These are phyloP conservation scores for Yamadazyma atlantica DNA, from an alignment of 1,139 yeast species.

Conservation along the genomic window DNA sequence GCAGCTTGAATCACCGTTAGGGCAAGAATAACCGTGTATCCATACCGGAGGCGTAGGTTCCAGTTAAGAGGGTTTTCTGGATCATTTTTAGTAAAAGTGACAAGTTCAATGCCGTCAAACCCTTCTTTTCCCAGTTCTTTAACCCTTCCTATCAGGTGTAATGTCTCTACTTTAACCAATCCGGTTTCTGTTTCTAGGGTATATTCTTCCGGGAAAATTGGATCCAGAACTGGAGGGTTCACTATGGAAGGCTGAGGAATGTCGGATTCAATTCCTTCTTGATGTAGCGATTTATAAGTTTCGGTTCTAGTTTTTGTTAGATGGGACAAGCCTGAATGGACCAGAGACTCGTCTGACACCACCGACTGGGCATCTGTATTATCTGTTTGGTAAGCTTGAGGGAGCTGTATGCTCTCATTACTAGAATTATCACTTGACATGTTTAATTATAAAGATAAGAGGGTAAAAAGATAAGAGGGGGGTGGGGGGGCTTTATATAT, in stretches of 20 bases:
- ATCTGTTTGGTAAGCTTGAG: too few relatives aligned
- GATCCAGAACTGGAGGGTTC: constrained; percentile 60
- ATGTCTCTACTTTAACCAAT: constrained; percentile 73
- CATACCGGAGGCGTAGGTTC: constrained; percentile 59
- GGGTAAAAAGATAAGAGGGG: too few relatives aligned
- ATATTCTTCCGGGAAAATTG: constrained; percentile 90
- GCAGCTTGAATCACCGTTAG: constrained; percentile 81
- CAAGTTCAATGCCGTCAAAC: constrained; percentile 71
- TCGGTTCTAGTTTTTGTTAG: constrained; percentile 57
- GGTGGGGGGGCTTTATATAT: too few relatives aligned
- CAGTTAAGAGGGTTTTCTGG: constrained; percentile 90
- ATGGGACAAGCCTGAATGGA: too few relatives aligned
- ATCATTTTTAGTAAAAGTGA: constrained; percentile 72
- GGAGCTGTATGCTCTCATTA: too few relatives aligned
- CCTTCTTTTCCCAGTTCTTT: constrained; percentile 19
- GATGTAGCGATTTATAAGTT: constrained; percentile 65
- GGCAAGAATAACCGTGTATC: constrained; percentile 65
- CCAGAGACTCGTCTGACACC: constrained; percentile 24
- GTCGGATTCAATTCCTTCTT: constrained; percentile 55
- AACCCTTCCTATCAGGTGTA: constrained; percentile 65
- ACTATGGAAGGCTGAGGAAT: constrained; percentile 58
- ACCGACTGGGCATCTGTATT: constrained; percentile 45
- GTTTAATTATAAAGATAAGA: too few relatives aligned
- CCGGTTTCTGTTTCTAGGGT: constrained; percentile 86
- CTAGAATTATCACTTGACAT: too few relatives aligned